Percentiles rank a stretch among this genome's conserved stretches.
These are phyloP conservation scores for Ustilago tritici DNA, from an alignment of 1,284 basidiomycete genomes.

Conservation along the genomic window DNA sequence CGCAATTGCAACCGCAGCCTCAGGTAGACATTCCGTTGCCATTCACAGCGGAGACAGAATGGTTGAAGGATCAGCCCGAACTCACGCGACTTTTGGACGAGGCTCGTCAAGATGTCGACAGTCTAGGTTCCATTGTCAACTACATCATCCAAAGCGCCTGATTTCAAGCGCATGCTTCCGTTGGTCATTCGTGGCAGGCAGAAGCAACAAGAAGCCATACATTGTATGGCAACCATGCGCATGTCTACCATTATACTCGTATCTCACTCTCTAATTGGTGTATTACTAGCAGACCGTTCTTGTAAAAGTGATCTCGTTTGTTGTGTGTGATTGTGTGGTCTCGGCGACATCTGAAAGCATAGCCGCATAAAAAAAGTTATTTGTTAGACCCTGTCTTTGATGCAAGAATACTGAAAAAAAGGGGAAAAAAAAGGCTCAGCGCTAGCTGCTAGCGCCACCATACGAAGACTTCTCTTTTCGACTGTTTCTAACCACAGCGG, in stretches of 20 bases:
- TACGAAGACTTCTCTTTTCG: not conserved
- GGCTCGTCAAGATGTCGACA: slow-evolving; percentile 39
- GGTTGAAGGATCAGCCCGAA: slow-evolving; percentile 41
- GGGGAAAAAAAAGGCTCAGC: not conserved
- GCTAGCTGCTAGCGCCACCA: slow-evolving; percentile 5
- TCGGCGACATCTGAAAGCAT: not conserved
- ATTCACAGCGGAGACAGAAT: slow-evolving; percentile 32
- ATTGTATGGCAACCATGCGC: not conserved
- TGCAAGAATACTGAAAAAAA: not conserved
- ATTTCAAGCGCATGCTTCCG: not conserved
- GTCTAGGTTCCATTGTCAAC: slow-evolving; percentile 42
- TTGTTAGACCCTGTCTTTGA: slow-evolving; percentile 9
- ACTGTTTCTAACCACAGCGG: not conserved
- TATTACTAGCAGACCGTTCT: not conserved
- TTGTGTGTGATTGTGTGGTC: not conserved
- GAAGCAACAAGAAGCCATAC: not conserved
- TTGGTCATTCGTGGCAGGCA: not conserved
- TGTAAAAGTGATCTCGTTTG: not conserved
- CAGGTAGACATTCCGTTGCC: slow-evolving; percentile 4
- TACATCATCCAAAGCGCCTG: slow-evolving; percentile 42
- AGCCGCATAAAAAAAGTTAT: not conserved
- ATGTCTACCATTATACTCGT: slow-evolving; percentile 4
- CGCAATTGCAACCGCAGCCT: not conserved
- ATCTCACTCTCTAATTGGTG: slow-evolving; percentile 3
- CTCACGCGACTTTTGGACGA: slow-evolving; percentile 41